phyloP scores from a whole-genome alignment of 495 filamentous ascomycete species.

The Penicillium robsamsonii region DNA sequence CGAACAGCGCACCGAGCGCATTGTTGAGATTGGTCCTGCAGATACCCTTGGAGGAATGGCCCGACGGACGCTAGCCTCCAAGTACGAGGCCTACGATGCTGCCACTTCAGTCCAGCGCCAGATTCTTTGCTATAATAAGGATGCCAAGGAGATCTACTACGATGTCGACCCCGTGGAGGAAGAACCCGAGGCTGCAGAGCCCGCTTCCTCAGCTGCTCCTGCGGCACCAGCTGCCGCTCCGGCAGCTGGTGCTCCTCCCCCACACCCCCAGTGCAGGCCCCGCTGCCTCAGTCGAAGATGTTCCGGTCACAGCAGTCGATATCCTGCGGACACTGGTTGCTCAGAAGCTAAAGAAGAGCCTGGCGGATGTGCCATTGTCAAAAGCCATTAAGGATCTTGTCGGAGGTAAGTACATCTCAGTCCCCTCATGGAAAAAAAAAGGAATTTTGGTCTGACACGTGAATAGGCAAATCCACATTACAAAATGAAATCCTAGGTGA shows the following conservation, averaged over 20 bases:
- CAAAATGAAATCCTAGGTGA: slow-evolving; percentile 96
- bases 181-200: slow-evolving; percentile 62
- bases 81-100: slow-evolving; percentile 98
- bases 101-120: slow-evolving; percentile 93
- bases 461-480: slow-evolving; percentile 87
- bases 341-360: slow-evolving; percentile 96
- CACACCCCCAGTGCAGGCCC: slow-evolving; percentile 76
- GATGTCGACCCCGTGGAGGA: slow-evolving; percentile 95
- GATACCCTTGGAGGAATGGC: slow-evolving; percentile 99
- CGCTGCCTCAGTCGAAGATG: slow-evolving; percentile 84
- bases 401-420: slow-evolving; percentile 67
- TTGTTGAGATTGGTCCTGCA: slow-evolving; percentile 95
- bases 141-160: slow-evolving; percentile 99
- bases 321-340: slow-evolving; percentile 87
- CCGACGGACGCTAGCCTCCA: slow-evolving; percentile 89
- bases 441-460: not conserved
- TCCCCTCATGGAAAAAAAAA: not conserved
- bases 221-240: slow-evolving; percentile 46
- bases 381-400: slow-evolving; percentile 99
- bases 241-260: slow-evolving; percentile 53
- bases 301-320: slow-evolving; percentile 81
- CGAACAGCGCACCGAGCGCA: slow-evolving; percentile 91
- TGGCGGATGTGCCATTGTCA: slow-evolving; percentile 84
- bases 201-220: slow-evolving; percentile 31
- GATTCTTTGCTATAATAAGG: slow-evolving; percentile 99